phyloP scores from a whole-genome alignment of 768 basidiomycete species.

The Leccinum longicurvipes region DNA sequence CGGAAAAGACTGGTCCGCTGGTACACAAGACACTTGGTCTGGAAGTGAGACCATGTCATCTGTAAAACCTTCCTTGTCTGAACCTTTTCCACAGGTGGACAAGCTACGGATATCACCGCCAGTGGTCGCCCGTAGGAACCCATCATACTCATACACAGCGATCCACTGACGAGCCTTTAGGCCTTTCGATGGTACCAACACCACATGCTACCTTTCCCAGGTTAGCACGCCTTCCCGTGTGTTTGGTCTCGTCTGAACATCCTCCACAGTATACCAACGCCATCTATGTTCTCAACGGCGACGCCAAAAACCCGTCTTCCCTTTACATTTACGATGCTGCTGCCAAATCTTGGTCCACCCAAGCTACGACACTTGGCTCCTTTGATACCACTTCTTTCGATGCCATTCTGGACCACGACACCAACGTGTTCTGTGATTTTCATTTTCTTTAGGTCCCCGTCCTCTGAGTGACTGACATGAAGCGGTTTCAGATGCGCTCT shows the following conservation, averaged over 20 bases:
- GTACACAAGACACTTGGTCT: constrained; percentile 66
- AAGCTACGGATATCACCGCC: constrained; percentile 65
- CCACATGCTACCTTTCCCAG: constrained; percentile 73
- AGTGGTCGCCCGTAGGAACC: constrained; percentile 70
- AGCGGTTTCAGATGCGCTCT: constrained; percentile 57
- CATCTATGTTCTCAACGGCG: constrained; percentile 80
- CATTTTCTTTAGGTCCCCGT: not conserved
- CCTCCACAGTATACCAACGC: constrained; percentile 70
- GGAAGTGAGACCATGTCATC: constrained; percentile 37
- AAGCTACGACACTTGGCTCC: constrained; percentile 48
- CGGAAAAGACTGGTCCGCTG: constrained; percentile 81
- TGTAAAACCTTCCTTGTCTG: not conserved
- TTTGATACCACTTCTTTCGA: constrained; percentile 64
- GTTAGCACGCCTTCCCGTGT: constrained; percentile 28
- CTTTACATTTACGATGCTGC: constrained; percentile 81
- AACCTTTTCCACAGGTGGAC: constrained; percentile 20
- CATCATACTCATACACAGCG: not conserved
- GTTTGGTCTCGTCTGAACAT: not conserved
- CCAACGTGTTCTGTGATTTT: constrained; percentile 75
- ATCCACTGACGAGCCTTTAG: constrained; percentile 32
- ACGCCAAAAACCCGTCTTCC: constrained; percentile 61
- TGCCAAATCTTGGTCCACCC: constrained; percentile 75
- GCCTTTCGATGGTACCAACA: constrained; percentile 59
- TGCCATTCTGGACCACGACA: constrained; percentile 90
- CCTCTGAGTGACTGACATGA: constrained; percentile 6